Evolutionary conservation across 345 rosid species (phyloP).

Genomic region (Geranium rotundifolium): DNA sequence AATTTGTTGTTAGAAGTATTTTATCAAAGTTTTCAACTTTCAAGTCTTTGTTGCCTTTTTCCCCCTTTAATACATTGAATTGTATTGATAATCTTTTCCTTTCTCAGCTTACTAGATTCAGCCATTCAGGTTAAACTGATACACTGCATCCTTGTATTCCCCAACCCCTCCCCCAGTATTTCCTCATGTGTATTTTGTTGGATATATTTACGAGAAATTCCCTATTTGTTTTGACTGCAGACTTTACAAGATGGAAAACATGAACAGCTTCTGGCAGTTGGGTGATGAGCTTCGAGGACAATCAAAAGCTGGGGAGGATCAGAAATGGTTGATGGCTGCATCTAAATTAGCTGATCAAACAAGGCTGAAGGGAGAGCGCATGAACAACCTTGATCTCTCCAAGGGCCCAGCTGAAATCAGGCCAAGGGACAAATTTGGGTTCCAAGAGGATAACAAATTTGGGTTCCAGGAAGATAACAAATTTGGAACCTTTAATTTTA

Average conservation of each 20-base stretch:
- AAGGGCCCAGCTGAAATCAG: conserved; percentile 54
- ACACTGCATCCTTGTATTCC: background rate
- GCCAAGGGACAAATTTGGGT: conserved; percentile 47
- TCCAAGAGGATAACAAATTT: conserved; percentile 72
- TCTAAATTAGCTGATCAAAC: conserved; percentile 88
- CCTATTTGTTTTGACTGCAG: background rate
- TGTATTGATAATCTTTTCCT: background rate
- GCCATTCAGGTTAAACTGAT: no score
- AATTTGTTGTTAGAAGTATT: no score
- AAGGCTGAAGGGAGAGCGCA: conserved; percentile 60
- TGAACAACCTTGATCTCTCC: conserved; percentile 84
- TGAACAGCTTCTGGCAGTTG: conserved; percentile 79
- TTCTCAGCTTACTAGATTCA: background rate
- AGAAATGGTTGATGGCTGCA: conserved; percentile 77
- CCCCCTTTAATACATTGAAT: no score
- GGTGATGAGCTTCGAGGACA: conserved; percentile 97
- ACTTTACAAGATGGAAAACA: conserved; percentile 39
- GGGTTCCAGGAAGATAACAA: conserved; percentile 76
- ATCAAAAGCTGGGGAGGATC: conserved; percentile 72
- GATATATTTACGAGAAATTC: no score
- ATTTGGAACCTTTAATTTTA: conserved; percentile 57
- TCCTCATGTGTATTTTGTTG: no score
- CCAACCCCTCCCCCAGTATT: no score
- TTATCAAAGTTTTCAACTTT: background rate
- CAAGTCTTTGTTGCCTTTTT: background rate